phyloP scores from a whole-genome alignment of 2,329 filamentous ascomycete species.

The Xylariaceae sp. region DNA sequence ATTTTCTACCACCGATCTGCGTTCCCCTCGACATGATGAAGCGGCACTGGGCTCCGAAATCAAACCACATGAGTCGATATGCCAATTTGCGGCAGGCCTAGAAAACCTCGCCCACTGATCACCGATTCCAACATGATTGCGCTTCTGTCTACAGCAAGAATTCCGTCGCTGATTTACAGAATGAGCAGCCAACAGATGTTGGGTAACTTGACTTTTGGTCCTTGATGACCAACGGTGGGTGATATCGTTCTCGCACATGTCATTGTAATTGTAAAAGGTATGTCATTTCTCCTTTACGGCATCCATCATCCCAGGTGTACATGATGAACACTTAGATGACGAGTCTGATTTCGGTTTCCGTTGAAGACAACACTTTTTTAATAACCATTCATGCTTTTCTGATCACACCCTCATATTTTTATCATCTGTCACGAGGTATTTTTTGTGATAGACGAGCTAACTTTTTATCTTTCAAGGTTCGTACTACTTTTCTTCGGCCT shows the following conservation, averaged over 20 bases:
- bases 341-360: constrained; percentile 60
- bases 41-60: constrained; percentile 92
- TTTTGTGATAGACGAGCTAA: constrained; percentile 12
- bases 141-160: neutral
- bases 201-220: too few relatives aligned
- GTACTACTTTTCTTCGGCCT: constrained; percentile 6
- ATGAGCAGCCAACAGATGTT: constrained; percentile 1
- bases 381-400: constrained; percentile 54
- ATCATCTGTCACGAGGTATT: neutral
- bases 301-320: constrained; percentile 29
- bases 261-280: too few relatives aligned
- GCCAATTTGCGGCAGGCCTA: constrained; percentile 96
- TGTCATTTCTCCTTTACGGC: constrained; percentile 2
- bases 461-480: constrained; percentile 8
- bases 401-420: constrained; percentile 13
- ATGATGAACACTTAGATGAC: constrained; percentile 55
- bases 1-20: constrained; percentile 17
- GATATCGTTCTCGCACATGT: too few relatives aligned
- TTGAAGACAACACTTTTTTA: constrained; percentile 54
- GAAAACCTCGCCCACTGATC: constrained; percentile 99
- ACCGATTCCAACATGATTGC: constrained; percentile 14
- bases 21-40: constrained; percentile 61
- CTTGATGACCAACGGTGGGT: too few relatives aligned
- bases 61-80: constrained; percentile 68
- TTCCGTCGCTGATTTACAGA: constrained; percentile 5